These are phyloP conservation scores for Haplosporangium gracile DNA, from an alignment of 192 early-diverging fungal species.

Conservation along the genomic window DNA sequence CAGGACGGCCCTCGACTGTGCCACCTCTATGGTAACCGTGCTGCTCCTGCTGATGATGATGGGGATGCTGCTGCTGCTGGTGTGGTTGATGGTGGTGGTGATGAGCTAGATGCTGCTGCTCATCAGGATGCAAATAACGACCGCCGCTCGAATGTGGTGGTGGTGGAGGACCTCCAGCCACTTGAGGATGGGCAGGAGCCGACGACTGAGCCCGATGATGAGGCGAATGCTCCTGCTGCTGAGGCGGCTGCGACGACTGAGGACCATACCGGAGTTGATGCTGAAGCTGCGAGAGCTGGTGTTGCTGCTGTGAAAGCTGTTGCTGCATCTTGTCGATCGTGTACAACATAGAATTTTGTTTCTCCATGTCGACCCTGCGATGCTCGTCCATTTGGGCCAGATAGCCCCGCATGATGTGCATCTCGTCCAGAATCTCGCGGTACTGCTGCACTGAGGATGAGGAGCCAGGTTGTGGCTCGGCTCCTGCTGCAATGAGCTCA, in stretches of 20 bases:
- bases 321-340: constrained; percentile 40
- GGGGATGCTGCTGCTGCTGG: background rate
- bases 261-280: constrained; percentile 39
- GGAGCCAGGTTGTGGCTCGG: background rate
- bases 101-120: background rate
- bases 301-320: constrained; percentile 43
- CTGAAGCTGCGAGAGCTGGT: constrained; percentile 40
- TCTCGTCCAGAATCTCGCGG: constrained; percentile 32
- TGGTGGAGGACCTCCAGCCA: constrained; percentile 11
- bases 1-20: background rate
- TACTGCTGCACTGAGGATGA: constrained; percentile 18
- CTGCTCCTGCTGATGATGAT: background rate
- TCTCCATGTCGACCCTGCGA: constrained; percentile 20
- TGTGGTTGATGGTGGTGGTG: background rate
- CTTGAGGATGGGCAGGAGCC: background rate
- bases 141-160: background rate
- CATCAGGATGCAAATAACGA: constrained; percentile 15
- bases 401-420: constrained; percentile 33
- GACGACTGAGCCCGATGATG: constrained; percentile 15
- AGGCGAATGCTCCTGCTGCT: constrained; percentile 11
- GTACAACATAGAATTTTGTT: constrained; percentile 33
- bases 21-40: background rate
- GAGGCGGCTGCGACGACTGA: background rate
- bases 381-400: constrained; percentile 39
- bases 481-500: background rate